These are phyloP conservation scores for Orbilia blumenaviensis DNA, from an alignment of 2,329 filamentous ascomycete genomes.

Conservation along the genomic window DNA sequence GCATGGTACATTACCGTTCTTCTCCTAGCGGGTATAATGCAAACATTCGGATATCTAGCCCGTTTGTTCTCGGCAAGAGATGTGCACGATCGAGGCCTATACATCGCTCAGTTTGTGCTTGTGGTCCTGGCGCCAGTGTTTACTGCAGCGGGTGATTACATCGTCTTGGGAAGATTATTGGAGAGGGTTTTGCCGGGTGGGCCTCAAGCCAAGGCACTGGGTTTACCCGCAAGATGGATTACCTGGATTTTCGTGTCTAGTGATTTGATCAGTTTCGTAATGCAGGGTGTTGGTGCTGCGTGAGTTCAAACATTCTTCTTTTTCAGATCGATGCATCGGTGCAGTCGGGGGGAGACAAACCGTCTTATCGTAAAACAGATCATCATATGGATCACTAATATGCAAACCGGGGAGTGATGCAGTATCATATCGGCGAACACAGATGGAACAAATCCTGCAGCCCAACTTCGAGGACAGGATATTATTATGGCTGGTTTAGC, in stretches of 20 bases:
- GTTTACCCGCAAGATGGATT: slow-evolving; percentile 54
- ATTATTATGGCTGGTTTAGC: slow-evolving; percentile 54
- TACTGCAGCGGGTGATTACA: slow-evolving; percentile 59
- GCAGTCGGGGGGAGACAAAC: not conserved
- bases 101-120: slow-evolving; percentile 57
- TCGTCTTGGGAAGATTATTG: slow-evolving; percentile 59
- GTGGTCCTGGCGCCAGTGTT: slow-evolving; percentile 59
- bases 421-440: slow-evolving; percentile 54
- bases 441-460: slow-evolving; percentile 38
- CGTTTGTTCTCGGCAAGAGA: slow-evolving; percentile 54
- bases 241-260: slow-evolving; percentile 55
- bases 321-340: not conserved
- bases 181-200: slow-evolving; percentile 58
- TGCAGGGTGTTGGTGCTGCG: slow-evolving; percentile 56
- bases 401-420: not conserved
- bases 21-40: slow-evolving; percentile 54
- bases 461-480: slow-evolving; percentile 37
- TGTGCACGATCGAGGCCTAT: slow-evolving; percentile 55
- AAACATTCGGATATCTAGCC: slow-evolving; percentile 54
- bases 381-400: not conserved
- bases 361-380: not conserved
- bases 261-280: slow-evolving; percentile 54
- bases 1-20: slow-evolving; percentile 55
- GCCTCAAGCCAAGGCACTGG: slow-evolving; percentile 37
- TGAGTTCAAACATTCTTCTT: slow-evolving; percentile 5